Evolutionary conservation across 208 protist genomes (phyloP).

Genomic region (Wallacemonas sp.): DNA sequence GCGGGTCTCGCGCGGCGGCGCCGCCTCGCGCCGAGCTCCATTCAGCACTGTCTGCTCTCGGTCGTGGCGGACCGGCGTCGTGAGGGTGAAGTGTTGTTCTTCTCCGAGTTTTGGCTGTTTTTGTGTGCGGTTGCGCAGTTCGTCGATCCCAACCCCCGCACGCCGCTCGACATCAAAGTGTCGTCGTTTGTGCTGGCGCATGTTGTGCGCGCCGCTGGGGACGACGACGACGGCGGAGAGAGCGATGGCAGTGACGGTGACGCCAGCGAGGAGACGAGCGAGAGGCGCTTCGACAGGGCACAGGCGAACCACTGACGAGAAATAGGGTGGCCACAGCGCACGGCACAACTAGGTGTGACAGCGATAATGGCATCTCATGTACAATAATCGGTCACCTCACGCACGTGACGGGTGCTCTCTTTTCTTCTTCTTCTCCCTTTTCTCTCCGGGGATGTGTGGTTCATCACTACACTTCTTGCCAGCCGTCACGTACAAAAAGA

Average conservation of each 20-base stretch:
- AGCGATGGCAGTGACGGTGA: neutral
- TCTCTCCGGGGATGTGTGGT: neutral
- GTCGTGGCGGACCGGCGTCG: conserved; percentile 36
- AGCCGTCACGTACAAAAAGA: neutral
- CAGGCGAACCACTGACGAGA: neutral
- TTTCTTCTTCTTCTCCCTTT: conserved; percentile 6
- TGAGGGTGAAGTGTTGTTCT: conserved; percentile 63
- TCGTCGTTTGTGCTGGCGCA: conserved; percentile 35
- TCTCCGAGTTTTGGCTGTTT: conserved; percentile 61
- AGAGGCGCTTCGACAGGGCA: neutral
- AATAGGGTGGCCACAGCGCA: too few species aligned
- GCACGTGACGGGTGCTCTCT: too few species aligned
- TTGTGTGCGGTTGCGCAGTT: conserved; percentile 60
- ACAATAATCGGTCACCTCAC: too few species aligned
- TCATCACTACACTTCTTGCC: neutral
- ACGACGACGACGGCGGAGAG: neutral
- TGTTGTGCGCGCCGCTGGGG: conserved; percentile 20
- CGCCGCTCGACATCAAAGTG: conserved; percentile 62
- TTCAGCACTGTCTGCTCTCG: conserved; percentile 40
- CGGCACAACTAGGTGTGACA: neutral
- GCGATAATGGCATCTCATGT: too few species aligned
- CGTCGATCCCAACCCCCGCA: conserved; percentile 34
- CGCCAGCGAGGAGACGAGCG: neutral
- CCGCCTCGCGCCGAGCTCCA: conserved; percentile 11
- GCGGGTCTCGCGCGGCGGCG: conserved; percentile 8